A percentile compares a stretch with the other conserved stretches of the same genome.
These are phyloP conservation scores for Suhomyces bokatorum DNA, from an alignment of 1,139 yeast species.

Conservation along the genomic window DNA sequence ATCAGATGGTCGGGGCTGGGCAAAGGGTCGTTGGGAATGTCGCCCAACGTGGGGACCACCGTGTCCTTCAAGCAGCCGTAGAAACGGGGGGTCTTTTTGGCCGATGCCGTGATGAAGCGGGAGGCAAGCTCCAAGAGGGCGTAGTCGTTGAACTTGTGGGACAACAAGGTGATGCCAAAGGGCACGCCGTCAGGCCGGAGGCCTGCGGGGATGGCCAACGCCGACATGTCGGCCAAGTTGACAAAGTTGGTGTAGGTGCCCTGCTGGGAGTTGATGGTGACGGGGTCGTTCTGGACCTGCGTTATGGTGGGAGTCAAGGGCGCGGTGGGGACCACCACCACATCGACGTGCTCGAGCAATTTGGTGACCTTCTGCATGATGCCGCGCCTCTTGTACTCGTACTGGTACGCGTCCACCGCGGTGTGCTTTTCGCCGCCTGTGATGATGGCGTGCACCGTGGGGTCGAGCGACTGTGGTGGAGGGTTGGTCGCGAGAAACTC, in stretches of 20 bases:
- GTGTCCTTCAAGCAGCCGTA: constrained; percentile 46
- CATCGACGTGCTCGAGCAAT: constrained; percentile 63
- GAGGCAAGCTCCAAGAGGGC: constrained; percentile 84
- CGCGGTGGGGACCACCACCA: constrained; percentile 85
- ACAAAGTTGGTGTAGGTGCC: constrained; percentile 98
- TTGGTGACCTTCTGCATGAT: constrained; percentile 65
- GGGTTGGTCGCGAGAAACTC: constrained; percentile 74
- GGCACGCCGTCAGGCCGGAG: constrained; percentile 84
- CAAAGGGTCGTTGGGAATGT: constrained; percentile 41
- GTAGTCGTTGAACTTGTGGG: constrained; percentile 80
- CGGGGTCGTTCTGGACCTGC: constrained; percentile 75
- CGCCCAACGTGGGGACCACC: constrained; percentile 33
- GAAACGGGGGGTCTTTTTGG: constrained; percentile 26
- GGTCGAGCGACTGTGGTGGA: constrained; percentile 72
- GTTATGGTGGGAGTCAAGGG: constrained; percentile 85
- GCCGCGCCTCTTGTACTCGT: constrained; percentile 79
- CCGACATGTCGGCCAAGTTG: constrained; percentile 90
- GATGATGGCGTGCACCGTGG: constrained; percentile 77
- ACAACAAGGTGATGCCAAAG: constrained; percentile 83
- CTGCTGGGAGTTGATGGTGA: constrained; percentile 78
- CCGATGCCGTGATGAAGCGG: constrained; percentile 53
- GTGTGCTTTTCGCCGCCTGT: constrained; percentile 72
- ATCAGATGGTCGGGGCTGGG: constrained; percentile 28
- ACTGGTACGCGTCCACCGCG: constrained; percentile 82
- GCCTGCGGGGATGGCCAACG: constrained; percentile 88